A percentile compares a stretch with the other conserved stretches of the same genome.
Evolutionary conservation across 2,329 filamentous ascomycete genomes (phyloP).

Genomic region (Neopestalotiopsis sp.): DNA sequence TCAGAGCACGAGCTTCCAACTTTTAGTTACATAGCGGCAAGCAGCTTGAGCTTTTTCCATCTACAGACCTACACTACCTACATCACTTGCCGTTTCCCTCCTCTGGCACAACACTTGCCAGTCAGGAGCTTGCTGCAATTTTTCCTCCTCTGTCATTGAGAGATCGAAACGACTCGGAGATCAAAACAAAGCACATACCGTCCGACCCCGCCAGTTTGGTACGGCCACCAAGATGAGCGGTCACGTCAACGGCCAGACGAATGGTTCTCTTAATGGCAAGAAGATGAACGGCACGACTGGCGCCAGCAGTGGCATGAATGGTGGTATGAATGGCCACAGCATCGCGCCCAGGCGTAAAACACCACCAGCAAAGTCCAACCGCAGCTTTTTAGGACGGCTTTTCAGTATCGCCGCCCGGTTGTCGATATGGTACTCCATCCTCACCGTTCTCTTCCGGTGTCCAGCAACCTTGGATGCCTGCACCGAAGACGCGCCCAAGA

Average conservation of each 20-base stretch:
- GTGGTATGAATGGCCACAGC: constrained; percentile 43
- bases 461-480: constrained; percentile 73
- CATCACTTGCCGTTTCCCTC: neutral
- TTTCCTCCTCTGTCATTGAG: neutral
- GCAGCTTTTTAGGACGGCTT: constrained; percentile 43
- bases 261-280: constrained; percentile 43
- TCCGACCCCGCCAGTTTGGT: neutral
- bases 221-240: constrained; percentile 25
- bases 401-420: constrained; percentile 66
- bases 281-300: constrained; percentile 36
- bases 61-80: neutral
- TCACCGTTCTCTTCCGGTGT: constrained; percentile 83
- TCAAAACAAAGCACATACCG: neutral
- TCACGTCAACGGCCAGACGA: constrained; percentile 36
- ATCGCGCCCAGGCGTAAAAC: constrained; percentile 38
- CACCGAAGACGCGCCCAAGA: constrained; percentile 70
- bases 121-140: constrained; percentile 1
- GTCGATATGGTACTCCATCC: constrained; percentile 83
- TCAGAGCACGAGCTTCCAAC: constrained; percentile 12
- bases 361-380: constrained; percentile 27
- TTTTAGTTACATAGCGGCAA: constrained; percentile 1
- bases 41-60: neutral
- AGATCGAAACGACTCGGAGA: neutral
- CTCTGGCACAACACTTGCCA: neutral
- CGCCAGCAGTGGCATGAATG: neutral